These are phyloP conservation scores for Jackrogersella minutella DNA, from an alignment of 495 filamentous ascomycete species.

Conservation along the genomic window DNA sequence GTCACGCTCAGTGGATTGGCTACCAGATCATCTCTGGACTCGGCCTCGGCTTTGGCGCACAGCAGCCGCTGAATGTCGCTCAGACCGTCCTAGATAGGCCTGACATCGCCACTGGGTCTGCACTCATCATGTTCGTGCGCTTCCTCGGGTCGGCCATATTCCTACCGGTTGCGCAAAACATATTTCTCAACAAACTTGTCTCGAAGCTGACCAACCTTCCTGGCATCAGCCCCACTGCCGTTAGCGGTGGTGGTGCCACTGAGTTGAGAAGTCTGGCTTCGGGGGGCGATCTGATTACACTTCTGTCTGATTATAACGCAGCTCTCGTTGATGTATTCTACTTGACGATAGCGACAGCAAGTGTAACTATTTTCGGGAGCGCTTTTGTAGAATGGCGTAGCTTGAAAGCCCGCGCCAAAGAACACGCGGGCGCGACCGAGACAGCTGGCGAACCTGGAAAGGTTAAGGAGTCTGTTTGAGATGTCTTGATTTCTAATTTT, in stretches of 20 bases:
- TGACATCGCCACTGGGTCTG: slow-evolving; percentile 67
- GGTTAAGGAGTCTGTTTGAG: slow-evolving; percentile 20
- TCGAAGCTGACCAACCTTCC: slow-evolving; percentile 48
- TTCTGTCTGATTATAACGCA: slow-evolving; percentile 21
- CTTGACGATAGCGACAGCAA: slow-evolving; percentile 13
- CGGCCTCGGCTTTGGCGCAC: slow-evolving; percentile 70
- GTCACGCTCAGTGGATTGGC: slow-evolving; percentile 63
- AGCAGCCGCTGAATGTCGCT: slow-evolving; percentile 64
- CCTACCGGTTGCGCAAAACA: slow-evolving; percentile 62
- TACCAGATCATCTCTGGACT: slow-evolving; percentile 74
- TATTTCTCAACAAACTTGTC: slow-evolving; percentile 65
- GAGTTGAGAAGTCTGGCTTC: slow-evolving; percentile 45
- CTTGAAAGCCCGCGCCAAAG: slow-evolving; percentile 16
- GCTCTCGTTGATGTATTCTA: slow-evolving; percentile 27
- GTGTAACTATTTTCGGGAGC: slow-evolving; percentile 17
- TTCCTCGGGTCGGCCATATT: slow-evolving; percentile 69
- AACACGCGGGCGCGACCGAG: not conserved
- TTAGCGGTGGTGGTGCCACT: slow-evolving; percentile 57
- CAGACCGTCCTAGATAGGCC: slow-evolving; percentile 54
- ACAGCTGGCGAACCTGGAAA: not conserved
- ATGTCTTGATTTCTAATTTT: too few species aligned
- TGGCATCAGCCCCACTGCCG: slow-evolving; percentile 16
- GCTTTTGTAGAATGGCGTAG: slow-evolving; percentile 21
- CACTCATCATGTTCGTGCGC: slow-evolving; percentile 69
- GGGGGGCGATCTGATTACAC: slow-evolving; percentile 4